These are phyloP conservation scores for Vinca major DNA, from an alignment of 305 asterid genomes.

Conservation along the genomic window DNA sequence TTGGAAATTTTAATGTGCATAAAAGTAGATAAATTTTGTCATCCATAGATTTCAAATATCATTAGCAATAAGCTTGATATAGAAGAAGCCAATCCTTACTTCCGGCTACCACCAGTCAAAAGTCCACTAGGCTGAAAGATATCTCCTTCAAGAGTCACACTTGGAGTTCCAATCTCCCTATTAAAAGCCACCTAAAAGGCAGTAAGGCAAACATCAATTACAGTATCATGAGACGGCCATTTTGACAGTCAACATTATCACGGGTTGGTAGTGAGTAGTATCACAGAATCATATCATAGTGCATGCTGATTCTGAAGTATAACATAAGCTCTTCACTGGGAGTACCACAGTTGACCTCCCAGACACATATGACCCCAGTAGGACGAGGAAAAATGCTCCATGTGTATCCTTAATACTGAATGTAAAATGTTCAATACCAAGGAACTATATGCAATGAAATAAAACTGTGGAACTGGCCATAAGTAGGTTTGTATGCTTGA, in stretches of 20 bases:
- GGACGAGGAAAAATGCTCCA: background rate
- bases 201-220: background rate
- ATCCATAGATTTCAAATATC: background rate
- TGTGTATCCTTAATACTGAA: background rate
- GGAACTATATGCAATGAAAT: background rate
- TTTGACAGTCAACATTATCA: background rate
- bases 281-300: background rate
- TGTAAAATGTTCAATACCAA: background rate
- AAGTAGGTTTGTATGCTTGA: background rate
- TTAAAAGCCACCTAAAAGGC: constrained; percentile 65
- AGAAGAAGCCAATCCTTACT: constrained; percentile 33
- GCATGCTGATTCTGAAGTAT: background rate
- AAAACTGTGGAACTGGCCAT: background rate
- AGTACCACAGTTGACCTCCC: background rate
- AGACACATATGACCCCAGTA: background rate
- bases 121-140: constrained; percentile 94
- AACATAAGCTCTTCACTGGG: background rate
- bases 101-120: constrained; percentile 96
- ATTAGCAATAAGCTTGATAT: background rate
- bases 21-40: background rate
- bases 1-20: background rate
- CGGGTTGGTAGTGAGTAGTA: background rate
- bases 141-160: constrained; percentile 84
- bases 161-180: constrained; percentile 55
- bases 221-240: background rate